phyloP scores from a whole-genome alignment of 129 eudicot species.

The Helichrysum umbraculigerum region DNA sequence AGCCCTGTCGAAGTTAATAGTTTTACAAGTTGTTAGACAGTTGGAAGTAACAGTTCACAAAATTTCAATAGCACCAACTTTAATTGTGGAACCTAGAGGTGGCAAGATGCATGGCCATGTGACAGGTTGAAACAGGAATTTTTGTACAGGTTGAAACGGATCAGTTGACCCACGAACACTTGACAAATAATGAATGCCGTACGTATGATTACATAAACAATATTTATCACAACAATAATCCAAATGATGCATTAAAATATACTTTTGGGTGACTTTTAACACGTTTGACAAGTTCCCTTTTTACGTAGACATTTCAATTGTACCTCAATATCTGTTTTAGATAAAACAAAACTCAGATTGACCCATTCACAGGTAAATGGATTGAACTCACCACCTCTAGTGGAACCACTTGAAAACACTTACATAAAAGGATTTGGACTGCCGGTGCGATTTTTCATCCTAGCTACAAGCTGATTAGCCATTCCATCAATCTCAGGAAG shows the following conservation, averaged over 20 bases:
- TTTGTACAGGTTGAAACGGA: too few species aligned
- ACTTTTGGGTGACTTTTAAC: background rate
- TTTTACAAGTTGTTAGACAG: background rate
- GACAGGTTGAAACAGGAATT: too few species aligned
- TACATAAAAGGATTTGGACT: constrained; percentile 90
- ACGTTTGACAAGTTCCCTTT: background rate
- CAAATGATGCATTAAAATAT: background rate
- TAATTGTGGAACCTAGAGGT: background rate
- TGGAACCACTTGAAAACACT: constrained; percentile 18
- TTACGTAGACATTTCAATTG: background rate
- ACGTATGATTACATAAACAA: background rate
- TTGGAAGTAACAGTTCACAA: constrained; percentile 11
- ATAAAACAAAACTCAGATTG: too few species aligned
- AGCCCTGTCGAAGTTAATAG: constrained; percentile 59
- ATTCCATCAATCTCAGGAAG: constrained; percentile 93
- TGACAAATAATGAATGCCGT: background rate
- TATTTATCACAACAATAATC: background rate
- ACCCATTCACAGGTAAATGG: too few species aligned
- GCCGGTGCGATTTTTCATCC: constrained; percentile 95
- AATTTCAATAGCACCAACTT: background rate
- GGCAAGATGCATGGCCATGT: too few species aligned
- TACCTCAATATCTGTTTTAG: too few species aligned
- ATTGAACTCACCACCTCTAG: background rate
- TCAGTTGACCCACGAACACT: background rate
- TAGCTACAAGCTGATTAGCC: constrained; percentile 83